Evolutionary conservation across 1,284 basidiomycete species (phyloP).

Genomic region (Boletus mariae): DNA sequence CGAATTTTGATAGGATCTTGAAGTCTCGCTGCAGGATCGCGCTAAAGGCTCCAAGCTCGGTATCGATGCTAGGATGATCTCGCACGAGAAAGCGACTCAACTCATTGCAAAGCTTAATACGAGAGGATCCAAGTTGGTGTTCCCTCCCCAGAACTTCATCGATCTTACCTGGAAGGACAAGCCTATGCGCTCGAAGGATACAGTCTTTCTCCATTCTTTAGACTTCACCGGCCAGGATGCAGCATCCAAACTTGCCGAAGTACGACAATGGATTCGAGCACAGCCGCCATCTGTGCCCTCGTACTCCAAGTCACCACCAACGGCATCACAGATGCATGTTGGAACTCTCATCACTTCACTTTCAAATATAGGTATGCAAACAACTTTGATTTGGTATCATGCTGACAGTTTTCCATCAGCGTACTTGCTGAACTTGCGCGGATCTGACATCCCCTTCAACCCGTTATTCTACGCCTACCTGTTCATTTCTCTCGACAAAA

Average conservation of each 20-base stretch:
- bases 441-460: conserved; percentile 82
- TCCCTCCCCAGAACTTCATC: conserved; percentile 78
- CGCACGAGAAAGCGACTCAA: conserved; percentile 65
- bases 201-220: conserved; percentile 72
- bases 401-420: conserved; percentile 19
- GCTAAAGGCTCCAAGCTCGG: conserved; percentile 65
- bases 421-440: conserved; percentile 48
- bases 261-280: conserved; percentile 60
- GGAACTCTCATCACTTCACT: conserved; percentile 64
- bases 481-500: conserved; percentile 59
- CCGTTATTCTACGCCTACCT: conserved; percentile 87
- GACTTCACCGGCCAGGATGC: conserved; percentile 72
- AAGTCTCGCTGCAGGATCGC: conserved; percentile 40
- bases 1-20: not conserved
- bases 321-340: conserved; percentile 59
- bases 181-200: conserved; percentile 62
- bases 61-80: conserved; percentile 85
- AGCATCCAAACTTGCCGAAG: conserved; percentile 50
- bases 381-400: not conserved
- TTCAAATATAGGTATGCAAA: conserved; percentile 55
- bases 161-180: conserved; percentile 82
- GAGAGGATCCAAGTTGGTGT: conserved; percentile 59
- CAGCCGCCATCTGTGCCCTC: conserved; percentile 59
- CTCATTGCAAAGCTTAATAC: conserved; percentile 54
- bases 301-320: conserved; percentile 58